Conservation (phyloP, 768 basidiomycete species). For the Artomyces pyxidatus region DNA sequence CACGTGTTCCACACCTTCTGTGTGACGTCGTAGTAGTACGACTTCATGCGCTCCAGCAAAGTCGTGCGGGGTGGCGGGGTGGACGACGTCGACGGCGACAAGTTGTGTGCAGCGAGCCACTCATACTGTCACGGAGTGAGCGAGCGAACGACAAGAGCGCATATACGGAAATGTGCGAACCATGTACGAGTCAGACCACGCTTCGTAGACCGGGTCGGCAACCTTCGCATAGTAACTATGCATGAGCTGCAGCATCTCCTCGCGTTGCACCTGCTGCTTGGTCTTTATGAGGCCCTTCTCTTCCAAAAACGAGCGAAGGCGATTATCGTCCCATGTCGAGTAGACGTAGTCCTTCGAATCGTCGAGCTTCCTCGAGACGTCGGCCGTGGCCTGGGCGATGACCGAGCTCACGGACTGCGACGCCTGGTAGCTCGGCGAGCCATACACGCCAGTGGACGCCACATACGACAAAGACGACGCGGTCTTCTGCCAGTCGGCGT, state of each 20-base stretch:
- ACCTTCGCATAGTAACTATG: conserved; percentile 55
- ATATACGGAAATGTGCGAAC: conserved; percentile 30
- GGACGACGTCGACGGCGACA: conserved; percentile 57
- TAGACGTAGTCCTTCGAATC: conserved; percentile 82
- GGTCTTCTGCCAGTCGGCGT: conserved; percentile 27
- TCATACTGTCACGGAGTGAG: conserved; percentile 40
- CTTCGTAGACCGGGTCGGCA: conserved; percentile 63
- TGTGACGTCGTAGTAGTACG: conserved; percentile 61
- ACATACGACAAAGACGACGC: conserved; percentile 18
- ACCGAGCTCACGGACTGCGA: conserved; percentile 24
- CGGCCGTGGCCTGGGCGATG: conserved; percentile 45
- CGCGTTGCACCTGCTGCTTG: conserved; percentile 49
- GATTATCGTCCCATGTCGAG: conserved; percentile 82
- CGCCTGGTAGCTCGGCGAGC: conserved; percentile 33
- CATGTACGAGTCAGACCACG: conserved; percentile 83
- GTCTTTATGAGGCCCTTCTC: conserved; percentile 66
- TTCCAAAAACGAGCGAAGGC: conserved; percentile 64
- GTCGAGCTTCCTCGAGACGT: conserved; percentile 46
- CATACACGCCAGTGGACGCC: conserved; percentile 33
- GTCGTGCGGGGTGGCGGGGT: conserved; percentile 44
- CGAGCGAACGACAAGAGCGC: neutral
- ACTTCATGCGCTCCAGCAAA: conserved; percentile 59
- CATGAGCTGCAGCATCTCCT: conserved; percentile 65
- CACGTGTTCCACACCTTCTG: conserved; percentile 51
- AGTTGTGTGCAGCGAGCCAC: conserved; percentile 76